Conservation (phyloP, 257 asterid genomes). For the Penstemon eatonii region DNA sequence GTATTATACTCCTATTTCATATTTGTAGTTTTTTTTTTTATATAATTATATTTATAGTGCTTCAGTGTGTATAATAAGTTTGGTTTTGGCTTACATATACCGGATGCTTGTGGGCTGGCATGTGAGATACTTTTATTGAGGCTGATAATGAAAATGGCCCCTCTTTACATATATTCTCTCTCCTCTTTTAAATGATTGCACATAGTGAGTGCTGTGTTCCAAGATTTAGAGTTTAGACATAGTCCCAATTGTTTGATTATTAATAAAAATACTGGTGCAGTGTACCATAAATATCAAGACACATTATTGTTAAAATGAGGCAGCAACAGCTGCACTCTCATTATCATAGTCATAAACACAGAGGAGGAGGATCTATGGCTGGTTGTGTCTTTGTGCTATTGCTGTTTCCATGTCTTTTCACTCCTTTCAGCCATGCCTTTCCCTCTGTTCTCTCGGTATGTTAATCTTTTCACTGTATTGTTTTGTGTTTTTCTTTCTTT, state of each 20-base stretch:
- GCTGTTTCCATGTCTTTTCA: slow-evolving; percentile 45
- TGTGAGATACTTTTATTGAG: slow-evolving; percentile 61
- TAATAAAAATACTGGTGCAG: slow-evolving; percentile 24
- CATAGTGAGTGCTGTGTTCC: slow-evolving; percentile 28
- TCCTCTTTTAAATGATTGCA: slow-evolving; percentile 15
- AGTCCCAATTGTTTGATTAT: slow-evolving; percentile 15
- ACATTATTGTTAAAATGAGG: slow-evolving; percentile 31
- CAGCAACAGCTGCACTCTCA: slow-evolving; percentile 27
- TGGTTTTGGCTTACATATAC: neutral
- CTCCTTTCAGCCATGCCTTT: slow-evolving; percentile 60
- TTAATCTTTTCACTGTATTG: neutral
- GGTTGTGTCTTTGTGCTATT: slow-evolving; percentile 56
- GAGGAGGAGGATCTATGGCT: slow-evolving; percentile 63
- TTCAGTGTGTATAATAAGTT: slow-evolving; percentile 28
- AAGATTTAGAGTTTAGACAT: slow-evolving; percentile 27
- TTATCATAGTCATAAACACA: slow-evolving; percentile 30
- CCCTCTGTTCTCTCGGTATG: slow-evolving; percentile 62
- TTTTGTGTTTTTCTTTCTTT: neutral
- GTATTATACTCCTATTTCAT: too few relatives aligned
- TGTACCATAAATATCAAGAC: slow-evolving; percentile 27
- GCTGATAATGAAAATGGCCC: slow-evolving; percentile 54
- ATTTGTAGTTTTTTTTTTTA: neutral
- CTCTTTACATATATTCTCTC: slow-evolving; percentile 37
- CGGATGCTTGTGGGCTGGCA: slow-evolving; percentile 37
- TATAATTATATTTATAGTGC: slow-evolving; percentile 7